Percentiles rank a stretch among this genome's conserved stretches.
Evolutionary conservation across 2,329 filamentous ascomycete genomes (phyloP).

Genomic region (Penicillium digitatum): DNA sequence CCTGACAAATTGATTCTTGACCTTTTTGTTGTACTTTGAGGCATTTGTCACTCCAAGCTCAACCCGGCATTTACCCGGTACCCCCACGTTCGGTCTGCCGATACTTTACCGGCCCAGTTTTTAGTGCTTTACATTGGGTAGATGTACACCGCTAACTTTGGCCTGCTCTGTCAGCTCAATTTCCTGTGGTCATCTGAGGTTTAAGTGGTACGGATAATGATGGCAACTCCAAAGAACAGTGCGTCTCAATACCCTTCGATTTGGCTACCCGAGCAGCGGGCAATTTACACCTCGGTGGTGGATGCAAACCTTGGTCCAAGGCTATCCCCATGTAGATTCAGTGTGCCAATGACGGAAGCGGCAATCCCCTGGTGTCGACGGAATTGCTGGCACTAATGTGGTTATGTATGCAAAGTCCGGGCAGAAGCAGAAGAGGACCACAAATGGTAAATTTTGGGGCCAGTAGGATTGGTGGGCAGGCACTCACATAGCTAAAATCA

Average conservation of each 20-base stretch:
- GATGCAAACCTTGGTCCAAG: slow-evolving; percentile 46
- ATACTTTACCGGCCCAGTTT: neutral
- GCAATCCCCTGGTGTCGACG: slow-evolving; percentile 53
- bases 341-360: slow-evolving; percentile 47
- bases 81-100: slow-evolving; percentile 6
- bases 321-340: slow-evolving; percentile 44
- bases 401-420: slow-evolving; percentile 51
- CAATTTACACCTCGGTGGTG: slow-evolving; percentile 34
- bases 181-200: slow-evolving; percentile 11
- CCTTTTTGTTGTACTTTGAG: neutral
- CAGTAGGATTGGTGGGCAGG: slow-evolving; percentile 44
- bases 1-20: slow-evolving; percentile 3
- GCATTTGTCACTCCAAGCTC: neutral
- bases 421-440: slow-evolving; percentile 37
- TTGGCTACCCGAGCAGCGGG: slow-evolving; percentile 9
- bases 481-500: no score
- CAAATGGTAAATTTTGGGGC: slow-evolving; percentile 42
- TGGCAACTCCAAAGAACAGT: slow-evolving; percentile 30
- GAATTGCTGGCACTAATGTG: slow-evolving; percentile 55
- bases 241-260: slow-evolving; percentile 33
- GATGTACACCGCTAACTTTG: slow-evolving; percentile 9
- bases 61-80: neutral
- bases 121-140: neutral
- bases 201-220: no score
- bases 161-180: slow-evolving; percentile 14